Base-by-base conservation (phyloP, 176 grass and related monocot genomes). In the Phoenix roebelenii region DNA sequence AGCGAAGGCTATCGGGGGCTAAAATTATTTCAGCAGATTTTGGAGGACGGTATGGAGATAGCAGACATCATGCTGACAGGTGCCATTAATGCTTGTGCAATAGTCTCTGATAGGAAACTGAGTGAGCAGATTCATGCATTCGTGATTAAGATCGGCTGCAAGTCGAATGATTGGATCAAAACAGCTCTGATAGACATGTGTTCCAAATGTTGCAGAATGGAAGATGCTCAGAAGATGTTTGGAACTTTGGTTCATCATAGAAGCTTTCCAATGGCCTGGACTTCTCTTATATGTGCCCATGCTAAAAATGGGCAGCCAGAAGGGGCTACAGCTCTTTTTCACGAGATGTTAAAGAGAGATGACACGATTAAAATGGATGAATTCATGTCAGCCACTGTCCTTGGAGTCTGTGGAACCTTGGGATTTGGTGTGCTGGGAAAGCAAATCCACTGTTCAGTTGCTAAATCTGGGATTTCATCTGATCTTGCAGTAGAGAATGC, bases 81-180 rank as follows among this genome's bases (percentile, higher is more conserved):
- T 49, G 57, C 69, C 16, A 59, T 89, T n/a, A 89, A 81, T 67
- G 85, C 81, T 55, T 84, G 81, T 65, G 85, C 77, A 59, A 71
- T 89, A 61, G 70, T 68, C 65, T 71, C 85, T 0, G 81, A 89
- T 53, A 70, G 44, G 70, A 84, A 84, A 77, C 69, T 2, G 23
- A 89, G 85, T 0, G 77, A 89, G 74, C 85, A 89, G 66, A 52
- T 84, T 64, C 85, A 84, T 44, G 67, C 85, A 52, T 84, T 89
- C 55, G 61, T 77, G 53, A 72, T 75, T 22, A 89, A 89, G 66
- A 65, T 72, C 57, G 77, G 80, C 49, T 71, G 85, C 3, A 24
- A 75, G 4, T 80, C 74, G 24, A 78, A 52, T 75, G 56, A 77
- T 44, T 89, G 85, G 85, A 78, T 84, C 60, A 77, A 84, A 15